Evolutionary conservation across 2,329 filamentous ascomycete genomes (phyloP).

Genomic region (Dothideomycetes sp.): DNA sequence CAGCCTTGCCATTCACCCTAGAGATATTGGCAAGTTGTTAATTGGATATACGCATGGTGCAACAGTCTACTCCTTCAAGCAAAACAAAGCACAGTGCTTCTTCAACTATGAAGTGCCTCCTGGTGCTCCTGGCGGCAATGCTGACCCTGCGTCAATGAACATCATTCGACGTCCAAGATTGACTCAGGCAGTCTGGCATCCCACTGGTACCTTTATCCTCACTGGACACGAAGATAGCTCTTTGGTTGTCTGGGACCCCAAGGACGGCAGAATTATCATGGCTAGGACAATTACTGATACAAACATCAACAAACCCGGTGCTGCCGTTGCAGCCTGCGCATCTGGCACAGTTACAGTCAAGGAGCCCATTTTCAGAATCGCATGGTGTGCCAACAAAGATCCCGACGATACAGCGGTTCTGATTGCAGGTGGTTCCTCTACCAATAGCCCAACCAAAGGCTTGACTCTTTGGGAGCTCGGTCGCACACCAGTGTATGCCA

Average conservation of each 20-base stretch:
- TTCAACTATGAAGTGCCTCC: constrained; percentile 74
- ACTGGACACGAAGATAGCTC: constrained; percentile 86
- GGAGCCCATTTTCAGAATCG: constrained; percentile 65
- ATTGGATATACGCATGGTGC: constrained; percentile 86
- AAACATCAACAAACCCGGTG: constrained; percentile 56
- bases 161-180: constrained; percentile 59
- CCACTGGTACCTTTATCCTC: constrained; percentile 78
- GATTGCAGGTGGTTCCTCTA: constrained; percentile 67
- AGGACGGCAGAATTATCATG: constrained; percentile 73
- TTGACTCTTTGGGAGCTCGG: constrained; percentile 86
- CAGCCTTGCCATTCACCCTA: constrained; percentile 73
- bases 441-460: constrained; percentile 58
- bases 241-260: constrained; percentile 87
- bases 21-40: constrained; percentile 82
- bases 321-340: constrained; percentile 15
- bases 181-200: constrained; percentile 85
- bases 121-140: constrained; percentile 70
- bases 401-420: constrained; percentile 86
- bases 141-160: constrained; percentile 51
- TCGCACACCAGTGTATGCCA: constrained; percentile 78
- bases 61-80: constrained; percentile 89
- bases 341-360: constrained; percentile 48
- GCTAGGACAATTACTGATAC: constrained; percentile 69
- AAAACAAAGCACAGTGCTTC: constrained; percentile 65
- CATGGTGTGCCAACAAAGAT: constrained; percentile 91